Conservation (phyloP, 345 rosid species). For the Draba incana region DNA sequence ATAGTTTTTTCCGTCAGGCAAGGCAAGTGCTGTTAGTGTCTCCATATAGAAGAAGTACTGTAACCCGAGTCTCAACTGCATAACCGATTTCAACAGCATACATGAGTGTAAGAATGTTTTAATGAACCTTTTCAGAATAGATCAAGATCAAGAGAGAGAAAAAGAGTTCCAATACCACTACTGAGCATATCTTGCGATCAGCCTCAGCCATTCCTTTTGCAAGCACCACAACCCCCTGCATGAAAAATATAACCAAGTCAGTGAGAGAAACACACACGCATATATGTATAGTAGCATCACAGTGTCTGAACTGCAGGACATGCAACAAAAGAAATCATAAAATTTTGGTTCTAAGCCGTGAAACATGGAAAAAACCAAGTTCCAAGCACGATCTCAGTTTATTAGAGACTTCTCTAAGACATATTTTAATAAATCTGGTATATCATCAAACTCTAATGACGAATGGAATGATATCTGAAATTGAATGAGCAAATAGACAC, state of each 20-base stretch:
- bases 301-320: background rate
- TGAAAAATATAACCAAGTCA: background rate
- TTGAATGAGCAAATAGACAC: background rate
- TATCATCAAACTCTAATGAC: no score
- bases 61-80: constrained; percentile 74
- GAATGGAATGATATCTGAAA: background rate
- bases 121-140: background rate
- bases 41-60: constrained; percentile 95
- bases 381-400: constrained; percentile 4
- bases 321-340: background rate
- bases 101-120: constrained; percentile 16
- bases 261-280: background rate
- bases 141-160: constrained; percentile 12
- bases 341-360: background rate
- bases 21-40: constrained; percentile 84
- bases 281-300: background rate
- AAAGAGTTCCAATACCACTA: constrained; percentile 53
- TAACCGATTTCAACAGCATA: background rate
- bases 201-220: constrained; percentile 85
- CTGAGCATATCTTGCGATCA: constrained; percentile 65
- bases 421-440: background rate
- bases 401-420: background rate
- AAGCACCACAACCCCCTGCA: constrained; percentile 94
- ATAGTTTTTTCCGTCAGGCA: constrained; percentile 89
- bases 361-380: background rate